Evolutionary conservation across 257 asterid genomes (phyloP), one percentile per base, ranked within the genome.

Genomic region (Datura wrightii): DNA sequence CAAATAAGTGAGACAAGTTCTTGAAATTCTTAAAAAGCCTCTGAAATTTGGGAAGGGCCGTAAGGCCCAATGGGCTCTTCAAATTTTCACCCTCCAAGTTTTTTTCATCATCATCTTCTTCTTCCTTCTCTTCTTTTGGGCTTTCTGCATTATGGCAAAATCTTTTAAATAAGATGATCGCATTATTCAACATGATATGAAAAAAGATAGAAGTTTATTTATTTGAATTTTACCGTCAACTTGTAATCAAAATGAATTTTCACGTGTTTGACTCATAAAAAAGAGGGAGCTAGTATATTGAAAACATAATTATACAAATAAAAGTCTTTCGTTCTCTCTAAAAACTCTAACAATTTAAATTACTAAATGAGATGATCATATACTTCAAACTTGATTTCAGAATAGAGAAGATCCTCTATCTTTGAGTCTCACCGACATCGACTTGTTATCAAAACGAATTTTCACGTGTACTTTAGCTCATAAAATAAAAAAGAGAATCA

Each of bases 1-100:
- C 88, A 83, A 89, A 84, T 53, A 86, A 55, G 2, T 83, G 80
- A 14, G 89, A 84, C 15, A 89, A 83, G 8, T 83, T 85, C 58
- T 86, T 88, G 85, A 88, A 80, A 54, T 84, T 74, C 80, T 63
- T 84, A 18, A 86, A 44, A 59, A 88, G 54, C 82, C 71, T 83
- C 24, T 85, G 86, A 39, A 65, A 50, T 60, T 86, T 88, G 55
- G 88, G 89, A 79, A 83, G 66, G 72, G 71, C 82, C n/a, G 88
- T 88, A 79, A 83, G 66, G 72, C 79, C 82, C n/a, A 80, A 36
- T 72, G 71, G 34, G 13, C 34, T 84, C 58, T 78, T 78, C 2
- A 78, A 48, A 76, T 48, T 31, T 76, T 76, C 82, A 76, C 34
- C 82, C 31, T 76, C 63, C 63, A 76, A 76, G 24, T 37, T 52